Percentiles rank a stretch among this genome's conserved stretches.
phyloP scores from a whole-genome alignment of 2,329 filamentous ascomycete species.

The Cadophora sp. region DNA sequence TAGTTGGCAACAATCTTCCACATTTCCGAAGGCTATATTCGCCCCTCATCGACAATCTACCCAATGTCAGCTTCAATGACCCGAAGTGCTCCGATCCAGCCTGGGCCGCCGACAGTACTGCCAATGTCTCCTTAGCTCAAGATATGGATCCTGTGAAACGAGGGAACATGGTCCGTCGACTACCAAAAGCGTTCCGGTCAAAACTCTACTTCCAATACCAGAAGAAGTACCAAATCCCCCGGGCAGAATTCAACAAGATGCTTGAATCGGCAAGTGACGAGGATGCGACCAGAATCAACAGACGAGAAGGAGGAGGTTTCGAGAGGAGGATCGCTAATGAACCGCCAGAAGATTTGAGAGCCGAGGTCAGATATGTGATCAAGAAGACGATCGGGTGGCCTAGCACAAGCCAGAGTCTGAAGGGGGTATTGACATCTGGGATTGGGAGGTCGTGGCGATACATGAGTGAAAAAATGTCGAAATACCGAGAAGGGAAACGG shows the following conservation, averaged over 20 bases:
- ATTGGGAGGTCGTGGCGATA: conserved; percentile 75
- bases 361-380: conserved; percentile 77
- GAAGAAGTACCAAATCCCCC: conserved; percentile 85
- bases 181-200: conserved; percentile 85
- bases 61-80: conserved; percentile 83
- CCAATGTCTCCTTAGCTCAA: conserved; percentile 76
- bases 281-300: conserved; percentile 70
- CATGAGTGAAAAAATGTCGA: conserved; percentile 79
- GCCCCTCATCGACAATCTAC: conserved; percentile 86
- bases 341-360: conserved; percentile 68
- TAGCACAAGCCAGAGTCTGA: conserved; percentile 84
- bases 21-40: conserved; percentile 93
- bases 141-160: conserved; percentile 92
- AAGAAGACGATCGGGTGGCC: conserved; percentile 92
- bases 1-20: conserved; percentile 87
- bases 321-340: conserved; percentile 83
- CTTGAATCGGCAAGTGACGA: conserved; percentile 78
- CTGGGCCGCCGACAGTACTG: conserved; percentile 68
- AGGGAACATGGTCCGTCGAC: conserved; percentile 93
- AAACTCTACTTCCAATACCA: conserved; percentile 96
- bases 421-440: conserved; percentile 83
- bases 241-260: conserved; percentile 83
- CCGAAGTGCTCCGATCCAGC: conserved; percentile 60
- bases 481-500: conserved; percentile 54
- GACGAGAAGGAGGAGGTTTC: conserved; percentile 81